phyloP scores from a whole-genome alignment of 2,329 filamentous ascomycete genomes.

The Fusarium nurragi region DNA sequence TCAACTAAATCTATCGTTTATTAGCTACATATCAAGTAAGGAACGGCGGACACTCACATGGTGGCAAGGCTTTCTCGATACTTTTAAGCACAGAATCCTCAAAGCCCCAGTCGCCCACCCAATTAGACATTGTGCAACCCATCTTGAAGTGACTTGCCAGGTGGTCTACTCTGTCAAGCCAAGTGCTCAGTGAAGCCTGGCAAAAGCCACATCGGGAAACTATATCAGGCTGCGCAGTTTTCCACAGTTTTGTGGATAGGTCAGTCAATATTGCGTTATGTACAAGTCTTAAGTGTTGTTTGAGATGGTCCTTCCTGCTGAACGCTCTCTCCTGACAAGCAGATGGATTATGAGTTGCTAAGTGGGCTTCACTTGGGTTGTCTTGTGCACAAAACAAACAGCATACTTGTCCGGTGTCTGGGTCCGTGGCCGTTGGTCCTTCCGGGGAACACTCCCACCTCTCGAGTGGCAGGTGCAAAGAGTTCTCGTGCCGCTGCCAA shows the following conservation, averaged over 20 bases:
- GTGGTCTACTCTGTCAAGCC: constrained; percentile 50
- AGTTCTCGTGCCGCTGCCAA: constrained; percentile 61
- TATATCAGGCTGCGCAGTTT: constrained; percentile 48
- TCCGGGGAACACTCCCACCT: constrained; percentile 56
- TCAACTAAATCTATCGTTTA: constrained; percentile 29
- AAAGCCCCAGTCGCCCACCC: constrained; percentile 57
- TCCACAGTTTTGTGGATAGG: constrained; percentile 47
- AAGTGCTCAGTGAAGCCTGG: constrained; percentile 48
- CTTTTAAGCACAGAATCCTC: constrained; percentile 49
- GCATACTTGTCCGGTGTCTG: constrained; percentile 37
- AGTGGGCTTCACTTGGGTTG: constrained; percentile 47
- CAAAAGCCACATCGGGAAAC: constrained; percentile 55
- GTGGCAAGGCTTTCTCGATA: constrained; percentile 54
- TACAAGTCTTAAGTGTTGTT: constrained; percentile 54
- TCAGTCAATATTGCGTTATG: constrained; percentile 52
- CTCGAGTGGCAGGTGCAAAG: constrained; percentile 56
- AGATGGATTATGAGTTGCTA: constrained; percentile 49
- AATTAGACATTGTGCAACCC: constrained; percentile 54
- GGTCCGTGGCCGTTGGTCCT: constrained; percentile 49
- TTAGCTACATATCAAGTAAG: not conserved
- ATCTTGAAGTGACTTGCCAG: constrained; percentile 55
- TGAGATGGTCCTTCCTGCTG: constrained; percentile 55
- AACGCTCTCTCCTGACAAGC: constrained; percentile 61
- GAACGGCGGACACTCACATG: constrained; percentile 42
- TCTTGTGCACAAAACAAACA: constrained; percentile 52